Evolutionary conservation across 139 green algal species (phyloP).

Genomic region (Nannochloris sp.): DNA sequence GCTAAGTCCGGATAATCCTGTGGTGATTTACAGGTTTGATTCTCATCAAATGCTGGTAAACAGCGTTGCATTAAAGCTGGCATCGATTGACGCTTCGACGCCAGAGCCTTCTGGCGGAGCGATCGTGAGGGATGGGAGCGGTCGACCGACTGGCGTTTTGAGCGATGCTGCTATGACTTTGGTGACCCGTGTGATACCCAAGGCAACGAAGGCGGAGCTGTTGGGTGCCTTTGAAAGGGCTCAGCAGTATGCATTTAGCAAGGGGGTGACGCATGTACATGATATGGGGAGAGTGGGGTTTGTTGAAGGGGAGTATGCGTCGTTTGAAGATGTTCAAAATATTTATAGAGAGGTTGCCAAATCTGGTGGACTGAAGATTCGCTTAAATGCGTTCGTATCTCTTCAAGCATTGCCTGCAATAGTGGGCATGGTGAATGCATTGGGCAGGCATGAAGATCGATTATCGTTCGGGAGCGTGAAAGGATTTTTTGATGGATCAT

Average conservation of each 20-base stretch:
- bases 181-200: slow-evolving; percentile 19
- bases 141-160: slow-evolving; percentile 31
- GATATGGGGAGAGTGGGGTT: slow-evolving; percentile 49
- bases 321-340: slow-evolving; percentile 43
- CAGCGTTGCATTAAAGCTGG: slow-evolving; percentile 32
- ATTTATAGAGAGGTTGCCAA: slow-evolving; percentile 42
- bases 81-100: slow-evolving; percentile 25
- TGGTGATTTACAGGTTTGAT: slow-evolving; percentile 20
- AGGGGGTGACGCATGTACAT: slow-evolving; percentile 49
- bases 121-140: slow-evolving; percentile 15
- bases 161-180: slow-evolving; percentile 25
- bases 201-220: slow-evolving; percentile 3
- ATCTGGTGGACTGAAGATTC: slow-evolving; percentile 22
- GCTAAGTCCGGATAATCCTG: slow-evolving; percentile 6
- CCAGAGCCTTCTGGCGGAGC: slow-evolving; percentile 20
- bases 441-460: slow-evolving; percentile 22
- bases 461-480: slow-evolving; percentile 62
- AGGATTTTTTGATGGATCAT: slow-evolving; percentile 61
- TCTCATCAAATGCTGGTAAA: slow-evolving; percentile 38
- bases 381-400: slow-evolving; percentile 29
- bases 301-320: slow-evolving; percentile 13
- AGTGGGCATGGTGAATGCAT: slow-evolving; percentile 13
- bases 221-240: neutral
- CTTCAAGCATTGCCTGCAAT: slow-evolving; percentile 32
- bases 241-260: slow-evolving; percentile 27